Base-by-base conservation (phyloP, 2,329 filamentous ascomycete genomes). In the Xylariaceae sp. region DNA sequence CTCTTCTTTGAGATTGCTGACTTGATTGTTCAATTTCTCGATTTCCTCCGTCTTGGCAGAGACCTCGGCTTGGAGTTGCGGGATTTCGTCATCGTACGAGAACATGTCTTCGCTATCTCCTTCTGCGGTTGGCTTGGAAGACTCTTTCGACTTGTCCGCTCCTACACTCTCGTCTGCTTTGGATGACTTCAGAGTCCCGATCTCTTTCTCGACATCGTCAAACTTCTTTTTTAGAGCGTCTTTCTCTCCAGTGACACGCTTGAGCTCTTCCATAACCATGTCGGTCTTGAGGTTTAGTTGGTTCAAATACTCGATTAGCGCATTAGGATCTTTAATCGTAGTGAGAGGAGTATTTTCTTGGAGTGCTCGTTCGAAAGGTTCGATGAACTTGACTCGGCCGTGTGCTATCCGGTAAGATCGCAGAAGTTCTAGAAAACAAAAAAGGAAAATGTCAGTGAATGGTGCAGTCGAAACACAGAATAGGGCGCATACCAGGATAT, bases 181-280 rank as follows among this genome's bases (percentile, higher is more conserved):
- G n/a, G n/a, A n/a, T n/a, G n/a, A n/a, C 48, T 78, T 74, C 0
- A 84, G 72, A 12, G 78, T 72, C 40, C 76, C 77, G 1, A 82
- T 70, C 41, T 79, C 77, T 60, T 83, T 79, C 52, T 89, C 80
- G 0, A 77, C 73, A 39, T 84, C 80, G n/a, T 86, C 80, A 2
- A 83, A 70, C 64, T 87, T 89, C 67, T 85, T 86, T 64, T 89
- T 92, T 49, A 86, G 74, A 14, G 82, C 80, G 49, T 95, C 88
- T 48, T 86, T 85, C 61, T 97, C 91, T 3, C 79, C 77, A 0
- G 89, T 86, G 0, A 97, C 82, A 11, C 89, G 78, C 69, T 94
- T 96, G 45, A 96, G 74, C 67, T 98, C 93, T 37, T 95, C 86
- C 79, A 94, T 84, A 3, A 95, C 83, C 87, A 98, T 94, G 58